Conservation (phyloP, 2,329 filamentous ascomycete species). For the Penicillium sp. region DNA sequence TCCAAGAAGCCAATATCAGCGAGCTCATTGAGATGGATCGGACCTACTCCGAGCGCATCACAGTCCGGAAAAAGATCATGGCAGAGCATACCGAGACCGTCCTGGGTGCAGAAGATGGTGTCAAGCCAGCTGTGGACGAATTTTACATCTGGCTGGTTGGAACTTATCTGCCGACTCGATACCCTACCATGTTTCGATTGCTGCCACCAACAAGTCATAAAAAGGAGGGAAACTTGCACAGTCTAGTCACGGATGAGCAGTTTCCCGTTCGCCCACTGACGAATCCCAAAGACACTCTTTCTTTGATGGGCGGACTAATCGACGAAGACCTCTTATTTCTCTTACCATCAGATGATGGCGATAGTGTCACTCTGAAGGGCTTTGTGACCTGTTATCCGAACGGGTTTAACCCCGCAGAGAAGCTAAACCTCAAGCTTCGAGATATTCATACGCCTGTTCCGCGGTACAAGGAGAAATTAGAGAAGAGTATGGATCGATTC, state of each 20-base stretch:
- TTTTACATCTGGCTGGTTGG: constrained; percentile 52
- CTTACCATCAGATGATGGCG: constrained; percentile 17
- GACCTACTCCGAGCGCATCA: constrained; percentile 19
- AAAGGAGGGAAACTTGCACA: neutral
- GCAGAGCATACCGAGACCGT: neutral
- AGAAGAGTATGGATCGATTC: constrained; percentile 39
- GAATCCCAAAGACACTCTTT: constrained; percentile 8
- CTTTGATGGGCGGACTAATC: constrained; percentile 12
- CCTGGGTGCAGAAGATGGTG: constrained; percentile 6
- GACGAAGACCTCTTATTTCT: constrained; percentile 21
- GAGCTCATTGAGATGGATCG: constrained; percentile 21
- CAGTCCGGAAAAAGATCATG: constrained; percentile 11
- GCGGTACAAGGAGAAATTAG: constrained; percentile 33
- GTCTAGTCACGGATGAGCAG: constrained; percentile 9
- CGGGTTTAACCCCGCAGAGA: constrained; percentile 23
- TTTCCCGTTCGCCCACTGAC: constrained; percentile 5
- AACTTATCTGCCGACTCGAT: constrained; percentile 61
- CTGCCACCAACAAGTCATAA: no score
- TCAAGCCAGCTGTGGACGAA: constrained; percentile 13
- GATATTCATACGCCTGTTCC: constrained; percentile 31
- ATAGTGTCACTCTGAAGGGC: constrained; percentile 17
- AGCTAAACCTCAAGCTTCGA: constrained; percentile 20
- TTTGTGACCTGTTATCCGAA: constrained; percentile 27
- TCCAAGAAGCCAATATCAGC: constrained; percentile 11
- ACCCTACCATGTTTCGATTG: constrained; percentile 57